Evolutionary conservation across 2,329 filamentous ascomycete species (phyloP).

Genomic region (Corynespora cassiicola): DNA sequence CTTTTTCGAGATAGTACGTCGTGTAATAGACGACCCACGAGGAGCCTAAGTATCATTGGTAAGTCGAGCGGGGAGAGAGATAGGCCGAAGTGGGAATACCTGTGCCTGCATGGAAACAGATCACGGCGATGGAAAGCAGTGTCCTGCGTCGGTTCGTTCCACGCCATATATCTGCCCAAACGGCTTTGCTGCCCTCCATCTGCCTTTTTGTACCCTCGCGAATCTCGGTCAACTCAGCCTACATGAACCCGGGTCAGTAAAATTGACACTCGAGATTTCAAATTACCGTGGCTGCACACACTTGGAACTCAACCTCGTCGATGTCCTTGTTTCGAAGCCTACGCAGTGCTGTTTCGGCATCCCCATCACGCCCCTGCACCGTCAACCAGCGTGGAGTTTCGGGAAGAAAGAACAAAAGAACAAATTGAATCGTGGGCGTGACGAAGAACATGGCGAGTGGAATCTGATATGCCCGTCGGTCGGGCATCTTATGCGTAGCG

Average conservation of each 20-base stretch:
- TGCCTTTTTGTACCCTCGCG: slow-evolving; percentile 9
- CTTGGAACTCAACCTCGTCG: slow-evolving; percentile 19
- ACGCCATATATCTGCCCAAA: slow-evolving; percentile 31
- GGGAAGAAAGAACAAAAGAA: slow-evolving; percentile 39
- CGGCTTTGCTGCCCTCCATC: slow-evolving; percentile 12
- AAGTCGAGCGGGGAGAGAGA: slow-evolving; percentile 25
- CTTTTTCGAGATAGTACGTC: slow-evolving; percentile 65
- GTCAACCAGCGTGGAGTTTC: slow-evolving; percentile 49
- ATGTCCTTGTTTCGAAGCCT: slow-evolving; percentile 10
- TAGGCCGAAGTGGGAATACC: slow-evolving; percentile 26
- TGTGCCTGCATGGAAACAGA: slow-evolving; percentile 24
- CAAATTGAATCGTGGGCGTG: slow-evolving; percentile 44
- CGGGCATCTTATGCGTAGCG: slow-evolving; percentile 17
- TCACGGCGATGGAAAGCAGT: slow-evolving; percentile 16
- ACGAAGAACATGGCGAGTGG: slow-evolving; percentile 59
- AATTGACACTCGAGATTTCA: too few species aligned
- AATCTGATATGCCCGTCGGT: slow-evolving; percentile 42
- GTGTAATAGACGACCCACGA: slow-evolving; percentile 15
- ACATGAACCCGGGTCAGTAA: too few species aligned
- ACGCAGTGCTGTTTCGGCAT: slow-evolving; percentile 22
- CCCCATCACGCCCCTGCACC: slow-evolving; percentile 43
- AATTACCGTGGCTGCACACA: too few species aligned
- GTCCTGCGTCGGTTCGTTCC: slow-evolving; percentile 33
- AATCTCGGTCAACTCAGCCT: slow-evolving; percentile 18
- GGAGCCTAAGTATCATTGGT: slow-evolving; percentile 31